Base-by-base conservation (phyloP, 805 yeast genomes). In the Myxozyma nipponensis region DNA sequence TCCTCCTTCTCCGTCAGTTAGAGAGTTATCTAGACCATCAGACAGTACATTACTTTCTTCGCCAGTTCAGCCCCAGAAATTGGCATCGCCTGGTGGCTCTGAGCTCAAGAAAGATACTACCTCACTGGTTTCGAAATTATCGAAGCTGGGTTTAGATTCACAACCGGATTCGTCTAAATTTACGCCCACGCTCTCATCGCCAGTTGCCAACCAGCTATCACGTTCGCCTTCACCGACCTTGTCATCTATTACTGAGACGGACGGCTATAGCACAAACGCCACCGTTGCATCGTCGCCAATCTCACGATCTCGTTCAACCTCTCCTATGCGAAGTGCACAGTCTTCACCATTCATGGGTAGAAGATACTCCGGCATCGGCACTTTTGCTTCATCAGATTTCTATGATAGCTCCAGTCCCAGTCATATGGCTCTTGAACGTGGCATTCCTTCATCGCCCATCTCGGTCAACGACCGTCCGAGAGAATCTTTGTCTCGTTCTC, bases 311-410 rank as follows among this genome's bases (percentile, higher is more conserved):
- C 54, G 52, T 5, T 52, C 48, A 30, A 47, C 46, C 18, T 39
- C 51, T 19, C 38, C 47, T 2, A 24, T 10, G 4, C 18, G 42
- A 15, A 28, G n/a, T 13, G 15, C 17, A 3, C 26, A 19, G 18
- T 3, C 46, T 7, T 50, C 54, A 2, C 57, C 55, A n/a, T 53
- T 53, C 39, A 32, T 55, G 13, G 43, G 55, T 13, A 47, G 23
- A 19, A 42, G 57, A 4, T 50, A 50, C 18, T 53, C 57, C 19
- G 54, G 54, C 4, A 42, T 53, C 38, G 57, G 57, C 19, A 53
- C 57, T 4, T 46, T 46, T 30, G 52, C 57, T 3, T 52, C 57
- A 21, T 53, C 57, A 7, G 57, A 53, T 24, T 53, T 53, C 25
- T 53, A 53, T 34, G 30, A 25, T 15, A 46, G 40, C 26, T 23